Percentiles rank a stretch among this genome's conserved stretches.
phyloP scores from a whole-genome alignment of 192 early-diverging fungal species.

The Coemansia sp. region DNA sequence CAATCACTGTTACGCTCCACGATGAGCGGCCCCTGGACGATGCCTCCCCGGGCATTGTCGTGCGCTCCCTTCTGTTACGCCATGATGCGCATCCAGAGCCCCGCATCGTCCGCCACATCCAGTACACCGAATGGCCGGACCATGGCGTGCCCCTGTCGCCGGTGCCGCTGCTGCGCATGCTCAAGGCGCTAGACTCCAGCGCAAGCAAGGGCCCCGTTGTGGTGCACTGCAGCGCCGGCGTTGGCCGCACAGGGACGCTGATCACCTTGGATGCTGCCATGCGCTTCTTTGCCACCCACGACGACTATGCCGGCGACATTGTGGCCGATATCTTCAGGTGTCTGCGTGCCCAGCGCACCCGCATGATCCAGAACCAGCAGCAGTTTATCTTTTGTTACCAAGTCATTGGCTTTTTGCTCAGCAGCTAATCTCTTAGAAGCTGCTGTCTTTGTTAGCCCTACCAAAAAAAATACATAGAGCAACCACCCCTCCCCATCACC shows the following conservation, averaged over 20 bases:
- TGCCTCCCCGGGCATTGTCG: slow-evolving; percentile 36
- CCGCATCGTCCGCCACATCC: slow-evolving; percentile 65
- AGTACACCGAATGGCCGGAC: slow-evolving; percentile 84
- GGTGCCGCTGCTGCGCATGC: slow-evolving; percentile 49
- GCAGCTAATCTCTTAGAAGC: background rate
- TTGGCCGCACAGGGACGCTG: slow-evolving; percentile 53
- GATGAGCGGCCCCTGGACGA: slow-evolving; percentile 47
- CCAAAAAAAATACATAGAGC: too few relatives aligned
- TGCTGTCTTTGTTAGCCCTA: too few relatives aligned
- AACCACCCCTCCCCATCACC: too few relatives aligned
- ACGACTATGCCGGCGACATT: slow-evolving; percentile 60
- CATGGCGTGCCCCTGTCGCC: slow-evolving; percentile 69
- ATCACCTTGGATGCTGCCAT: slow-evolving; percentile 46
- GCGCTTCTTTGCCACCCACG: slow-evolving; percentile 19
- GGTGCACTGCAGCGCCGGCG: slow-evolving; percentile 58
- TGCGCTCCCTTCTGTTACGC: slow-evolving; percentile 25
- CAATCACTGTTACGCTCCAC: slow-evolving; percentile 20
- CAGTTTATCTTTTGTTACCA: slow-evolving; percentile 86
- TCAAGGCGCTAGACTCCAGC: slow-evolving; percentile 26
- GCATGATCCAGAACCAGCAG: slow-evolving; percentile 78
- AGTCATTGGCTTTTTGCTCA: slow-evolving; percentile 45
- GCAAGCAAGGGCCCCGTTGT: slow-evolving; percentile 22
- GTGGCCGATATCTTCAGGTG: slow-evolving; percentile 60
- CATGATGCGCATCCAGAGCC: slow-evolving; percentile 14
- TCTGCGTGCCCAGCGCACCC: slow-evolving; percentile 73